A percentile compares a stretch with the other conserved stretches of the same genome.
Evolutionary conservation across 2,329 filamentous ascomycete genomes (phyloP).

Genomic region (Onygenales sp.): DNA sequence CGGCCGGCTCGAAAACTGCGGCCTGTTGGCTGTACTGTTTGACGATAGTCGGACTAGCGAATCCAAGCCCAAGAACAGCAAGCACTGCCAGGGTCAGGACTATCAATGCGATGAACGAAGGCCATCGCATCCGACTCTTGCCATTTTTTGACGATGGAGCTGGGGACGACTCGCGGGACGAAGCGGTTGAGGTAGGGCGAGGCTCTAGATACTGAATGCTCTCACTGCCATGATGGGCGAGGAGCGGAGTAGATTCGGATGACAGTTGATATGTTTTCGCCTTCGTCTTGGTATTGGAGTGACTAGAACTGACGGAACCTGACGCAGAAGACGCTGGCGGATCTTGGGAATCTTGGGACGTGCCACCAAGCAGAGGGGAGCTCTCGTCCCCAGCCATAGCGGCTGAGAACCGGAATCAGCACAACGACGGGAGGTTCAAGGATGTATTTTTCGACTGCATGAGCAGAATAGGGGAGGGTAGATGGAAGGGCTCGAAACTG

Average conservation of each 20-base stretch:
- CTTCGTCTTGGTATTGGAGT: slow-evolving; percentile 11
- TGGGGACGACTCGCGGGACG: slow-evolving; percentile 12
- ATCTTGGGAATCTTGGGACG: not conserved
- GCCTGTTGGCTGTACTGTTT: slow-evolving; percentile 82
- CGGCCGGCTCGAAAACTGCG: slow-evolving; percentile 70
- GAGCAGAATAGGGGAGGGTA: not conserved
- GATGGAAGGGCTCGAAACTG: too few relatives aligned
- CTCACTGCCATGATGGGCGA: slow-evolving; percentile 26
- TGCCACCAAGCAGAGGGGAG: slow-evolving; percentile 3
- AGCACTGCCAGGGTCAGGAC: slow-evolving; percentile 55
- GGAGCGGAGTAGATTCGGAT: slow-evolving; percentile 35
- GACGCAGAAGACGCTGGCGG: not conserved
- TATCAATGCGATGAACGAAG: slow-evolving; percentile 64
- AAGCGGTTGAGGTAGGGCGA: slow-evolving; percentile 14
- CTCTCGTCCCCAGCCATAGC: slow-evolving; percentile 7
- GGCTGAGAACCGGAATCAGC: not conserved
- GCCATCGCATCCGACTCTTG: slow-evolving; percentile 51
- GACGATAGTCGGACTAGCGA: slow-evolving; percentile 69
- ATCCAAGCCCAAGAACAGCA: slow-evolving; percentile 65
- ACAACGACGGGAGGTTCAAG: not conserved
- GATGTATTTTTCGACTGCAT: not conserved
- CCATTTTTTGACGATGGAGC: slow-evolving; percentile 14
- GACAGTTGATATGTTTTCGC: slow-evolving; percentile 24
- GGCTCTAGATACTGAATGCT: slow-evolving; percentile 16
- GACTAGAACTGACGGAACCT: slow-evolving; percentile 14